Percentiles rank a stretch among this genome's conserved stretches.
phyloP scores from a whole-genome alignment of 345 rosid species.

The Arabidopsis suecica region DNA sequence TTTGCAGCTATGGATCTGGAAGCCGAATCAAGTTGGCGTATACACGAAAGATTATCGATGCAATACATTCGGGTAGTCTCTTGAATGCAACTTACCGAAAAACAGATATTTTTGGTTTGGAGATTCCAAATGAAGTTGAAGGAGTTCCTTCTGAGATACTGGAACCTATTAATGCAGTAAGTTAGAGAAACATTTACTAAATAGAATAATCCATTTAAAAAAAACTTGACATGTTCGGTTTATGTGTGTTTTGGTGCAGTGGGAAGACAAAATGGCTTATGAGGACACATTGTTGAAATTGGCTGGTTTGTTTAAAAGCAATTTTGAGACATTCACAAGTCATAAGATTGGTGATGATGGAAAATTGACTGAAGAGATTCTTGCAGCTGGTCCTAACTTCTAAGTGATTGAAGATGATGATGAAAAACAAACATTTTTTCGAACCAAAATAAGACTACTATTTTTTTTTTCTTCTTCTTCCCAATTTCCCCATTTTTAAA shows the following conservation, averaged over 20 bases:
- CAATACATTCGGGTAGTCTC: constrained; percentile 86
- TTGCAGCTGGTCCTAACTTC: constrained; percentile 80
- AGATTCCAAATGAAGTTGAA: constrained; percentile 74
- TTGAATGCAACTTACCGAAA: constrained; percentile 67
- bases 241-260: constrained; percentile 52
- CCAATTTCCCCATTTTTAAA: not conserved
- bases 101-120: constrained; percentile 81
- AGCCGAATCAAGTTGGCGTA: constrained; percentile 81
- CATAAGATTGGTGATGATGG: constrained; percentile 78
- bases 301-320: constrained; percentile 81
- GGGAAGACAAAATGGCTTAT: constrained; percentile 81
- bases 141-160: constrained; percentile 92
- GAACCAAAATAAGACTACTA: not conserved
- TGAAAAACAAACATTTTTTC: not conserved
- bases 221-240: not conserved
- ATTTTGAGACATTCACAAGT: constrained; percentile 77
- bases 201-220: not conserved
- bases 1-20: constrained; percentile 80
- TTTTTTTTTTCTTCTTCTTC: not conserved
- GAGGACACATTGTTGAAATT: constrained; percentile 73
- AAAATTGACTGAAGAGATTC: constrained; percentile 76
- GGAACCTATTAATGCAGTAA: constrained; percentile 80
- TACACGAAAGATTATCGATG: constrained; percentile 89
- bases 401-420: constrained; percentile 36
- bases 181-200: constrained; percentile 32